These are phyloP conservation scores for Nicotiana rustica DNA, from an alignment of 305 asterid species.

Conservation along the genomic window DNA sequence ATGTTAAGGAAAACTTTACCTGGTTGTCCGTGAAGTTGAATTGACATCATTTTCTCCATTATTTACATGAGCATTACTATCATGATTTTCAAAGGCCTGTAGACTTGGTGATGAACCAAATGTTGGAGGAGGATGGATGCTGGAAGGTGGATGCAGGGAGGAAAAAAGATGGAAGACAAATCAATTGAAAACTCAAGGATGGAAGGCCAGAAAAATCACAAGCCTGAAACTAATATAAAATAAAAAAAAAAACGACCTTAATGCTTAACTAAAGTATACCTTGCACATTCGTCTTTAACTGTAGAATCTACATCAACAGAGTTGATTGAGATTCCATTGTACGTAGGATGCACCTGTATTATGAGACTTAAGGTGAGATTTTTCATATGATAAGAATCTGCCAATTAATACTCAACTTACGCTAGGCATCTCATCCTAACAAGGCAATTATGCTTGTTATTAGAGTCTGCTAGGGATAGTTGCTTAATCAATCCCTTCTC, in stretches of 20 bases:
- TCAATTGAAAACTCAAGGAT: neutral
- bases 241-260: constrained; percentile 26
- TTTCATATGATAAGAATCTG: neutral
- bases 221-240: neutral
- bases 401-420: neutral
- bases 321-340: constrained; percentile 44
- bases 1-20: constrained; percentile 39
- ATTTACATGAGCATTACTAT: constrained; percentile 38
- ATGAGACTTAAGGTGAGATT: constrained; percentile 21
- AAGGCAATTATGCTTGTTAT: neutral
- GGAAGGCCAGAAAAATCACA: neutral
- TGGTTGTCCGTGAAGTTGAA: constrained; percentile 44
- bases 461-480: no score
- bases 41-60: constrained; percentile 44
- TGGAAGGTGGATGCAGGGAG: constrained; percentile 22
- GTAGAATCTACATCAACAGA: constrained; percentile 41
- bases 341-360: constrained; percentile 50
- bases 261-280: constrained; percentile 38
- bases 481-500: neutral
- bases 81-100: constrained; percentile 50
- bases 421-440: neutral
- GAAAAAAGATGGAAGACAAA: constrained; percentile 29
- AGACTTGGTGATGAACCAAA: constrained; percentile 61
- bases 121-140: constrained; percentile 60
- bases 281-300: constrained; percentile 48